Evolutionary conservation across 371 early-diverging fungal genomes (phyloP).

Genomic region (Rhizopus stolonifer): DNA sequence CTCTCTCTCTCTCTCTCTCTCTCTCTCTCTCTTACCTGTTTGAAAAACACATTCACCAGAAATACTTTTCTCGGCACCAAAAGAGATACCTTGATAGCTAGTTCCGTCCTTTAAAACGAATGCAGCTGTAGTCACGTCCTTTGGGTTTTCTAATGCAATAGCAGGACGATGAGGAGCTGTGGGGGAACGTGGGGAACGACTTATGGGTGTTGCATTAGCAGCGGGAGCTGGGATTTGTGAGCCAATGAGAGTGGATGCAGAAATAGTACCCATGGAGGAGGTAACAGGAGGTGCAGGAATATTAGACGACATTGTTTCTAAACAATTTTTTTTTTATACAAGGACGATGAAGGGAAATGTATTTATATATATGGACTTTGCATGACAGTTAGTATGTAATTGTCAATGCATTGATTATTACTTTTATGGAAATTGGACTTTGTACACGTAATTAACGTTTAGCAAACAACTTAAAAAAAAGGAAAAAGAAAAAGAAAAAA

Average conservation of each 20-base stretch:
- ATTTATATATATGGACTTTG: background rate
- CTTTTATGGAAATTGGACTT: conserved; percentile 2
- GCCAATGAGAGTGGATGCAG: conserved; percentile 21
- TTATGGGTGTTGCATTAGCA: conserved; percentile 45
- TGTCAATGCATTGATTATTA: too few species aligned
- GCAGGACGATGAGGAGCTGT: conserved; percentile 55
- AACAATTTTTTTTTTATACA: conserved; percentile 1
- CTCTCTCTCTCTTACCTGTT: conserved; percentile 88
- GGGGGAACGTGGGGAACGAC: conserved; percentile 45
- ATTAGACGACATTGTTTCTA: conserved; percentile 47
- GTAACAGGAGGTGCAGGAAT: conserved; percentile 41
- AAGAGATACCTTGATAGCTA: conserved; percentile 86
- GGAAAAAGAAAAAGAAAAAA: conserved; percentile 4
- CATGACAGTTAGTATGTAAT: too few species aligned
- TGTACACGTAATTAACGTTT: background rate
- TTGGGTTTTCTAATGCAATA: conserved; percentile 51
- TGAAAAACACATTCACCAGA: conserved; percentile 98
- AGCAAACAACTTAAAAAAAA: conserved; percentile 1
- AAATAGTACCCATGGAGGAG: conserved; percentile 38
- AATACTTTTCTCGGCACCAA: conserved; percentile 89
- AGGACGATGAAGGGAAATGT: background rate
- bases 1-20: too few species aligned
- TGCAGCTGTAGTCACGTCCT: conserved; percentile 59
- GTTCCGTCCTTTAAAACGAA: conserved; percentile 86
- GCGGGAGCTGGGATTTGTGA: conserved; percentile 46